These are phyloP conservation scores for Turritis glabra DNA, from an alignment of 345 rosid genomes.

Conservation along the genomic window DNA sequence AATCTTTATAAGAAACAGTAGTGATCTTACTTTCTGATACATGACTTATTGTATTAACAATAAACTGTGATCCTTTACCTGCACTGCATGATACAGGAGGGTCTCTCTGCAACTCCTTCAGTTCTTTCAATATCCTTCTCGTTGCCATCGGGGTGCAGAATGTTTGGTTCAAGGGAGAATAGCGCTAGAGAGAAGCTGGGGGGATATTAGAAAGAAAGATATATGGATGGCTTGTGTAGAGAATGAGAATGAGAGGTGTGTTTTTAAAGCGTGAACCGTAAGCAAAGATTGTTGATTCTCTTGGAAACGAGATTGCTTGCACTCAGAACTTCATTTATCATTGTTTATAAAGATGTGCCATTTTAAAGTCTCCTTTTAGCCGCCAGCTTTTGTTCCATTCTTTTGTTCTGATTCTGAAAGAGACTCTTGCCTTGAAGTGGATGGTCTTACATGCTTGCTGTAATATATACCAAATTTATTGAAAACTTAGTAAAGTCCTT, in stretches of 20 bases:
- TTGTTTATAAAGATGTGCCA: slow-evolving; percentile 20
- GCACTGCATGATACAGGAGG: slow-evolving; percentile 79
- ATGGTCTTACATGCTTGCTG: slow-evolving; percentile 21
- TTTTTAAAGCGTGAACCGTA: slow-evolving; percentile 32
- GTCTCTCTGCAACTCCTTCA: slow-evolving; percentile 68
- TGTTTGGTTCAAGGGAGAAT: background rate
- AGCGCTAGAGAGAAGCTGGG: background rate
- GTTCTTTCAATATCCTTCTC: slow-evolving; percentile 64
- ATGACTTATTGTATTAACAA: background rate
- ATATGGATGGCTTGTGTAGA: background rate
- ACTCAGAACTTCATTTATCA: background rate
- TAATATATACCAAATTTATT: slow-evolving; percentile 23
- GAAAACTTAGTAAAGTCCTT: slow-evolving; percentile 4
- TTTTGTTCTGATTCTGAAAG: slow-evolving; percentile 37
- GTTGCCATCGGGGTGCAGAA: slow-evolving; percentile 46
- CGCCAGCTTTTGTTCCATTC: slow-evolving; percentile 15
- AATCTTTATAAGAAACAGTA: background rate
- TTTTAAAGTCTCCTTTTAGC: slow-evolving; percentile 26
- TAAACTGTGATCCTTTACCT: slow-evolving; percentile 38
- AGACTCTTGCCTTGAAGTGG: slow-evolving; percentile 20
- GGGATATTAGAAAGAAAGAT: background rate
- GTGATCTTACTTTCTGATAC: slow-evolving; percentile 14
- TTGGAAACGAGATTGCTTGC: slow-evolving; percentile 10
- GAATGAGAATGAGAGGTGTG: slow-evolving; percentile 20
- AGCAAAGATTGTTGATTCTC: slow-evolving; percentile 30